These are phyloP conservation scores for Kalmusia sp. DNA, from an alignment of 2,329 filamentous ascomycete genomes.

Conservation along the genomic window DNA sequence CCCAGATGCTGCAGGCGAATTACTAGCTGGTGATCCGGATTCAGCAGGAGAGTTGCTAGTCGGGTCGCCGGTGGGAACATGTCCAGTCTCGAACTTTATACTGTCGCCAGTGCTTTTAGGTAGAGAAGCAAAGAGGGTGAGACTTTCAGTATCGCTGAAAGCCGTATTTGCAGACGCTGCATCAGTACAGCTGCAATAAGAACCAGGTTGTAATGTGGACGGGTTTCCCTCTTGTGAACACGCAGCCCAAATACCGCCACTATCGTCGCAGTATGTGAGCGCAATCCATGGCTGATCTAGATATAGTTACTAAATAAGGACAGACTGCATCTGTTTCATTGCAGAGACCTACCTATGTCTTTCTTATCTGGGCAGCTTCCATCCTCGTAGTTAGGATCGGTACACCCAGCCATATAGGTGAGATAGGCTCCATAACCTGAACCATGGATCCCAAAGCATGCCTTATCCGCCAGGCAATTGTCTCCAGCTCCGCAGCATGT, in stretches of 20 bases:
- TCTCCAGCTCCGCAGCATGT: conserved; percentile 8
- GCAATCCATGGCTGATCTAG: conserved; percentile 8
- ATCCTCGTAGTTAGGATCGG: conserved; percentile 7
- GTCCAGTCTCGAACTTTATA: conserved; percentile 1
- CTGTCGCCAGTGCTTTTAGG: conserved; percentile 2
- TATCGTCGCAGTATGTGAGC: conserved; percentile 6
- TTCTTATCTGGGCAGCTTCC: conserved; percentile 7
- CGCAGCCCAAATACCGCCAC: neutral
- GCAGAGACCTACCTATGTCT: conserved; percentile 1
- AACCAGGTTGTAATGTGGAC: conserved; percentile 4
- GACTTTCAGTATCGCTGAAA: neutral
- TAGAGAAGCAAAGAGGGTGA: neutral
- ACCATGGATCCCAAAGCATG: conserved; percentile 2
- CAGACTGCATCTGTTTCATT: neutral
- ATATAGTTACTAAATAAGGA: neutral
- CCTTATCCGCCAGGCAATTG: conserved; percentile 6
- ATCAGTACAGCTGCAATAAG: conserved; percentile 1
- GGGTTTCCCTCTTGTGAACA: conserved; percentile 8
- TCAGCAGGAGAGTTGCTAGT: neutral
- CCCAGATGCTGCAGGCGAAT: neutral
- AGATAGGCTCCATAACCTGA: neutral
- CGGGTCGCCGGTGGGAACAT: conserved; percentile 6
- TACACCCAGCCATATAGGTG: conserved; percentile 8
- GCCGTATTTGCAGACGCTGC: neutral
- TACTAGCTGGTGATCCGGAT: neutral